phyloP scores from a whole-genome alignment of 495 filamentous ascomycete species.

The Pyrenula massariospora region DNA sequence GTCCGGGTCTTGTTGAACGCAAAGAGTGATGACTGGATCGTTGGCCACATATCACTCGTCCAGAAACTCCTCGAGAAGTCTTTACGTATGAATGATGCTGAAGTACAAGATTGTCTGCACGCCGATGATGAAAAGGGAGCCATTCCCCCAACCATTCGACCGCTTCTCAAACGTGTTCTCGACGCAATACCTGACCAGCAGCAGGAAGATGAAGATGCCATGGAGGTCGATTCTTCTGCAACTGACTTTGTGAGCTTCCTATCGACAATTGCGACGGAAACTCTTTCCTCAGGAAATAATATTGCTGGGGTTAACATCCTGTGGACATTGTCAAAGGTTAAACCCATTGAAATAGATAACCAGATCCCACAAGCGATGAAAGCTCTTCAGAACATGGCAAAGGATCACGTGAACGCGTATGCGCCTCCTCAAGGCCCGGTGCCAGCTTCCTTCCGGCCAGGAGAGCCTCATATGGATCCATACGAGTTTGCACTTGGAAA shows the following conservation, averaged over 20 bases:
- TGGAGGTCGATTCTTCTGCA: constrained; percentile 61
- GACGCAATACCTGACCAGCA: constrained; percentile 83
- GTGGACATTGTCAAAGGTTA: constrained; percentile 78
- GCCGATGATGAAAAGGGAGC: constrained; percentile 53
- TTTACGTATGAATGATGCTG: constrained; percentile 71
- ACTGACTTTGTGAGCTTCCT: constrained; percentile 75
- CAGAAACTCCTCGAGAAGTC: constrained; percentile 88
- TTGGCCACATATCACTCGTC: constrained; percentile 58
- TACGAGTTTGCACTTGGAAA: constrained; percentile 78
- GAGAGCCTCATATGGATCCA: constrained; percentile 45
- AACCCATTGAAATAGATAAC: constrained; percentile 73
- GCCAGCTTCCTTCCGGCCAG: constrained; percentile 28
- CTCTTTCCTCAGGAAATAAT: constrained; percentile 62
- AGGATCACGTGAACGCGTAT: constrained; percentile 80
- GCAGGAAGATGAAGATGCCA: constrained; percentile 80
- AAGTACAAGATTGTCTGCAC: constrained; percentile 87
- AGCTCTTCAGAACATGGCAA: constrained; percentile 75
- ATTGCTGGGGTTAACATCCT: constrained; percentile 82
- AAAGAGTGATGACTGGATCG: constrained; percentile 82
- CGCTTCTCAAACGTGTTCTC: constrained; percentile 70
- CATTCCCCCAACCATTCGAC: constrained; percentile 35
- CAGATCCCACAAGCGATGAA: constrained; percentile 88
- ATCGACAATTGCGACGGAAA: constrained; percentile 69
- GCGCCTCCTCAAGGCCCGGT: constrained; percentile 20
- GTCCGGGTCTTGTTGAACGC: constrained; percentile 75